Base-by-base conservation (phyloP, 2,329 filamentous ascomycete species). In the Nemania bipapillata region DNA sequence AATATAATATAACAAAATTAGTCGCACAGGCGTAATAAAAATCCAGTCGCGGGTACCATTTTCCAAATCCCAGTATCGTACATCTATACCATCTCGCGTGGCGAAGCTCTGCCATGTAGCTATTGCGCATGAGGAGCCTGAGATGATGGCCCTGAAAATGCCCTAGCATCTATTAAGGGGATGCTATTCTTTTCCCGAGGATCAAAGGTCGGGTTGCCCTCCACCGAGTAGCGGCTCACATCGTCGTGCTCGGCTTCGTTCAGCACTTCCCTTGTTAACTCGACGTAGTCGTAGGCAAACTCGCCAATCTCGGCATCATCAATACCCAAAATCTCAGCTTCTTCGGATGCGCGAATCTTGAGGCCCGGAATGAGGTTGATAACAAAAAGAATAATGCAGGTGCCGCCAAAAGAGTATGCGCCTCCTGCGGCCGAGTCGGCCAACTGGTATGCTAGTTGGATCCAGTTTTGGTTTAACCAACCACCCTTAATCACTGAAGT, bases 241-340 rank as follows among this genome's bases (percentile, higher is more conserved):
- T 77, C 79, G 62, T 85, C 83, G 69, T 79, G 81, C 20, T 85
- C 83, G 8, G 82, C 77, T 52, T 84, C 84, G 68, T 81, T 84
- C 56, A 85, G 76, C 45, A 85, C 82, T 74, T 85, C 84, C 40
- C 80, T 74, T 26, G 80, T 83, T 72, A 96, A 84, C 84, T 96
- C 93, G 72, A 97, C 92, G 75, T 96, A 97, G 80, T 97, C 94
- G 79, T 97, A 97, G n/a, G 93, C 94, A 79, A 96, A 97, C 83
- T 97, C 94, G 79, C 94, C 94, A 76, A 97, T 92, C 81, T 97
- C 93, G 26, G 92, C 90, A 75, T 97, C 94, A 76, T 97, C 93
- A 68, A 96, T 94, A 73, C 93, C 93, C 49, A 93, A 83, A 59
- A 94, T 89, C 80, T 97, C 93, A 42, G 92, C 91, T 71, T 96